These are phyloP conservation scores for Botrytis paeoniae DNA, from an alignment of 2,329 filamentous ascomycete genomes.

Conservation along the genomic window DNA sequence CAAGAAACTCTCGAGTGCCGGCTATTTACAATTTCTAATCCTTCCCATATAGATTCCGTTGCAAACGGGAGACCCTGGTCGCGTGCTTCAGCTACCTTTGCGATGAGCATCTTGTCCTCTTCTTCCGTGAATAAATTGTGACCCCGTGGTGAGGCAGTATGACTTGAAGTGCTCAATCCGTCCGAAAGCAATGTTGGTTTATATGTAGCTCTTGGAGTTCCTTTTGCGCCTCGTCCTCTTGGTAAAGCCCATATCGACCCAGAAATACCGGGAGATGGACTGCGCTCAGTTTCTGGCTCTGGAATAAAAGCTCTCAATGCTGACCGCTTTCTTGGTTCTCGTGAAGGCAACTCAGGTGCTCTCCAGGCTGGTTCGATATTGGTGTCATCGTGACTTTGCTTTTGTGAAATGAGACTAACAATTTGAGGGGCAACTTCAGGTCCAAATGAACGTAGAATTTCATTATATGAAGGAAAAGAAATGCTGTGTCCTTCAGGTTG, in stretches of 20 bases:
- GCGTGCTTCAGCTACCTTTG: constrained; percentile 28
- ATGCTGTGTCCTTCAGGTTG: neutral
- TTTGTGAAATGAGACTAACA: constrained; percentile 31
- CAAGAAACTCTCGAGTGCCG: constrained; percentile 25
- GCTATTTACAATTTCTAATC: constrained; percentile 27
- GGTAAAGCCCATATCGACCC: constrained; percentile 36
- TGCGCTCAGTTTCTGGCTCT: constrained; percentile 27
- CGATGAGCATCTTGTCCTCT: constrained; percentile 33
- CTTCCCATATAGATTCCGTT: constrained; percentile 26
- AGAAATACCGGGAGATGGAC: constrained; percentile 30
- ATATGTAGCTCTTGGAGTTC: neutral
- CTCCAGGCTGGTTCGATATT: constrained; percentile 34
- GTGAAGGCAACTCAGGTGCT: constrained; percentile 26
- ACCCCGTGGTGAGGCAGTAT: neutral
- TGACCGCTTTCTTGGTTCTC: constrained; percentile 22
- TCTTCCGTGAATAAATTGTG: constrained; percentile 27
- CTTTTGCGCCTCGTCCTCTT: constrained; percentile 17
- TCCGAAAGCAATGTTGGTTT: constrained; percentile 11
- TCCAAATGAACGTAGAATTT: constrained; percentile 35
- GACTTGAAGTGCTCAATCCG: constrained; percentile 10
- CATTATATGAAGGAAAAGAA: constrained; percentile 31
- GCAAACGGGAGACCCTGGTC: constrained; percentile 22
- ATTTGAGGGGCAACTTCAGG: constrained; percentile 34
- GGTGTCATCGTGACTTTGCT: constrained; percentile 26
- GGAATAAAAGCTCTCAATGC: constrained; percentile 24